A percentile compares a stretch with the other conserved stretches of the same genome.
phyloP scores from a whole-genome alignment of 371 early-diverging fungal species.

The Mucor piriformis region DNA sequence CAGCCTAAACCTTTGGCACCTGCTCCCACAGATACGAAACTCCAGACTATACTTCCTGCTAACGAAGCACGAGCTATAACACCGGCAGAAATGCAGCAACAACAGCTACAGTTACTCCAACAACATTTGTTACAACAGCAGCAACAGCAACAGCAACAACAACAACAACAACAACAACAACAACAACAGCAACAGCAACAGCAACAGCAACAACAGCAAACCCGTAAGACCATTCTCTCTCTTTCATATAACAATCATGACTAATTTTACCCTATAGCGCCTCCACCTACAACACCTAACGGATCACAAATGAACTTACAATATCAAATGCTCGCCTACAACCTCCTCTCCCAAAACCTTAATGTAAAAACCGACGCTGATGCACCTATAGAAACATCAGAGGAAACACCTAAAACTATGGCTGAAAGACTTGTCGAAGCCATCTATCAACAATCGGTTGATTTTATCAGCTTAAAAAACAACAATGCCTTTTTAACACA shows the following conservation, averaged over 20 bases:
- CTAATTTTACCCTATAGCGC: too few relatives aligned
- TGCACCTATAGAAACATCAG: neutral
- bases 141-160: constrained; percentile 5
- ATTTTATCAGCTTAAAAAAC: constrained; percentile 26
- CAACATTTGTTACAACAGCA: constrained; percentile 37
- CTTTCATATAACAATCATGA: too few relatives aligned
- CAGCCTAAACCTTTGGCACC: too few relatives aligned
- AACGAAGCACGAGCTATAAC: constrained; percentile 16
- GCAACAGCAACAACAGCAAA: constrained; percentile 4
- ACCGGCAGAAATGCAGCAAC: constrained; percentile 54
- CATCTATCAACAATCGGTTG: constrained; percentile 40
- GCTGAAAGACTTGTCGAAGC: constrained; percentile 45
- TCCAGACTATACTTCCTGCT: neutral
- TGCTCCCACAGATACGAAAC: neutral
- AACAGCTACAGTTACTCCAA: constrained; percentile 44
- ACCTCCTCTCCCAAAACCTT: neutral
- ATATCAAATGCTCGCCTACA: constrained; percentile 29
- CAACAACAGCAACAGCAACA: neutral
- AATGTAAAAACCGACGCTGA: neutral
- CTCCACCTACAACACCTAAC: constrained; percentile 9
- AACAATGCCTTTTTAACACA: neutral
- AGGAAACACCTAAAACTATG: constrained; percentile 36
- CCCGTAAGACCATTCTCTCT: neutral
- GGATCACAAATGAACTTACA: constrained; percentile 15
- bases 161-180: neutral